Evolutionary conservation across 2,329 filamentous ascomycete species (phyloP).

Genomic region (Apiospora malaysiana): DNA sequence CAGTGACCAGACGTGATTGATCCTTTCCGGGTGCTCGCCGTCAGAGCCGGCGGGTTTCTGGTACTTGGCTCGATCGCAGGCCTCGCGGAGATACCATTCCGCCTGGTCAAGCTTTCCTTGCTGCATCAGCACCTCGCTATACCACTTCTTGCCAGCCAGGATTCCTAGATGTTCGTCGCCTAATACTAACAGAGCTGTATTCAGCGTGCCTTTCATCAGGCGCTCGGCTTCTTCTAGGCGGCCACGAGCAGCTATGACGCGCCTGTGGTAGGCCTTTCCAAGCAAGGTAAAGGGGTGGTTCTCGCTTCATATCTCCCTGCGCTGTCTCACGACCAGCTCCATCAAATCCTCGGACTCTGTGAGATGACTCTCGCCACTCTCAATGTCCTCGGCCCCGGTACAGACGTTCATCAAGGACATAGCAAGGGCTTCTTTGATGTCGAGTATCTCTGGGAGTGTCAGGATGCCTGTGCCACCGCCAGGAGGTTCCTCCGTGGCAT

Average conservation of each 20-base stretch:
- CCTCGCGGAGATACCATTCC: conserved; percentile 22
- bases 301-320: conserved; percentile 26
- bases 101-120: conserved; percentile 25
- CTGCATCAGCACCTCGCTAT: conserved; percentile 24
- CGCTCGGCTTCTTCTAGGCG: not conserved
- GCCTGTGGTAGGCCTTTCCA: conserved; percentile 23
- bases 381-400: not conserved
- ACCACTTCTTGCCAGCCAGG: conserved; percentile 27
- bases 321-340: conserved; percentile 25
- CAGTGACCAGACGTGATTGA: conserved; percentile 27
- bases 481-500: not conserved
- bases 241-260: conserved; percentile 22
- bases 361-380: conserved; percentile 14
- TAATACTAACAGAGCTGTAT: conserved; percentile 24
- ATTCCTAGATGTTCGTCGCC: conserved; percentile 27
- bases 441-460: conserved; percentile 11
- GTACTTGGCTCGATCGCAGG: conserved; percentile 27
- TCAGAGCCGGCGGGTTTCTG: conserved; percentile 23
- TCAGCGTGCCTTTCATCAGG: conserved; percentile 22
- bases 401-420: conserved; percentile 20
- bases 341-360: conserved; percentile 24
- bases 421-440: conserved; percentile 24
- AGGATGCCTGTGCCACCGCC: not conserved
- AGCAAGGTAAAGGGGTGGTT: conserved; percentile 28
- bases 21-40: conserved; percentile 31